Evolutionary conservation across 208 protist species (phyloP).

Genomic region (Leishmania aethiopica): DNA sequence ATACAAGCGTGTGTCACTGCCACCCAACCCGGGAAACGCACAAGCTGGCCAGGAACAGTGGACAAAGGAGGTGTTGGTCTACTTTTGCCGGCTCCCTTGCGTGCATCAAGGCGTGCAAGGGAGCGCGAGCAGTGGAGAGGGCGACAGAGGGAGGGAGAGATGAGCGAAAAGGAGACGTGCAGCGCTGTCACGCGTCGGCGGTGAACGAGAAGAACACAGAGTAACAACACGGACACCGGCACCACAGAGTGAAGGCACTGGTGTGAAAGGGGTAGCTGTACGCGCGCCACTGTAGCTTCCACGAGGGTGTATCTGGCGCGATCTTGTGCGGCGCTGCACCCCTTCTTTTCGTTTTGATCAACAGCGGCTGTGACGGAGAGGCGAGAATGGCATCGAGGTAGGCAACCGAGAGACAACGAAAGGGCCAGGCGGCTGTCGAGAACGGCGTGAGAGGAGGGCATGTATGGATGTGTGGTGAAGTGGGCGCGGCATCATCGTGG

Average conservation of each 20-base stretch:
- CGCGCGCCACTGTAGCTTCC: neutral
- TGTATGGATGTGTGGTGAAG: neutral
- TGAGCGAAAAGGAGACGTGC: neutral
- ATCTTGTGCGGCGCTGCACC: neutral
- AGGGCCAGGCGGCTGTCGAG: neutral
- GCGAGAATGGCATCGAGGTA: neutral
- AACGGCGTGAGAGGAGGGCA: neutral
- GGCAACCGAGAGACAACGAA: slow-evolving; percentile 10
- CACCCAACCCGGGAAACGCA: too few species aligned
- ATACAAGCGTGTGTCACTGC: neutral
- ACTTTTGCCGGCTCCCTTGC: neutral
- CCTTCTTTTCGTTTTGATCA: neutral
- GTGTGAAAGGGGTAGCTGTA: neutral
- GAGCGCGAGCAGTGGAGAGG: neutral
- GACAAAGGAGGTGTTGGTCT: neutral
- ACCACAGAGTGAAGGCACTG: neutral
- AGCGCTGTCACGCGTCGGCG: neutral
- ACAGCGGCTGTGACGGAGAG: neutral
- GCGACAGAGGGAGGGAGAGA: neutral
- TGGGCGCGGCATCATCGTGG: neutral
- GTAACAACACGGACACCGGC: neutral
- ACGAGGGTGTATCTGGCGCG: too few species aligned
- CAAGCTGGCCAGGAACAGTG: neutral
- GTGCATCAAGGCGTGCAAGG: neutral
- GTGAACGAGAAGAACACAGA: neutral